Evolutionary conservation across 2,329 filamentous ascomycete genomes (phyloP), one percentile per base, ranked within the genome.

Genomic region (Hortaea werneckii): DNA sequence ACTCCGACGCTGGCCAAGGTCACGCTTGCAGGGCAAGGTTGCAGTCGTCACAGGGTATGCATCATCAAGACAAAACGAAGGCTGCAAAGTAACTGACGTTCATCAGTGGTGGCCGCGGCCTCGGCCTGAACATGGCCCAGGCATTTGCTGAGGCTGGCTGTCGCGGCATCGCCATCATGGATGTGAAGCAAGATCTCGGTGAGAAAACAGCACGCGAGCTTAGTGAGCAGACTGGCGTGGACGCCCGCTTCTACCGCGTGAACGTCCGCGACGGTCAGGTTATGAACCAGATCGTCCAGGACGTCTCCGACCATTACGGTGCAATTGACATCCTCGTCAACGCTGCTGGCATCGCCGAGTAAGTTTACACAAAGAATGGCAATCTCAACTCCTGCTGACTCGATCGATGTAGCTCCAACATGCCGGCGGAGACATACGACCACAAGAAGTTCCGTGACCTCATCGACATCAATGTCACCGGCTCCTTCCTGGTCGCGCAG

Each of bases 401-500:
- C 12, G 2, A 20, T 20, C 41, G 20, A 13, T 9, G 20, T 54
- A 76, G 73, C 65, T 87, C 83, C 63, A 88, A 88, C 74, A 85
- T 88, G 71, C 83, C 84, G 65, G 84, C 83, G 42, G 85, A 88
- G 74, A 79, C 73, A 13, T 88, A 89, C 69, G 79, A 85, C 61
- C 74, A 77, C 28, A 77, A 80, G 64, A 85, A 83, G 75, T 89
- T 87, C 76, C 81, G 83, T 41, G 79, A 80, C 46, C 76, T 88
- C 30, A 81, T 89, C 57, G 84, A 89, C 64, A 87, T 89, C 72
- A 90, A 89, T 74, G 69, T 88, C 34, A 87, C 78, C 6, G 85
- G 85, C 44, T 82, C 82, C 4, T 89, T 89, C 75, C 71, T 88
- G 53, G 81, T 86, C 72, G 75, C 82, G 12, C 83, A 87, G 68